Evolutionary conservation across 768 basidiomycete genomes (phyloP), one percentile per base, ranked within the genome.

Genomic region (Podaxis sp.): DNA sequence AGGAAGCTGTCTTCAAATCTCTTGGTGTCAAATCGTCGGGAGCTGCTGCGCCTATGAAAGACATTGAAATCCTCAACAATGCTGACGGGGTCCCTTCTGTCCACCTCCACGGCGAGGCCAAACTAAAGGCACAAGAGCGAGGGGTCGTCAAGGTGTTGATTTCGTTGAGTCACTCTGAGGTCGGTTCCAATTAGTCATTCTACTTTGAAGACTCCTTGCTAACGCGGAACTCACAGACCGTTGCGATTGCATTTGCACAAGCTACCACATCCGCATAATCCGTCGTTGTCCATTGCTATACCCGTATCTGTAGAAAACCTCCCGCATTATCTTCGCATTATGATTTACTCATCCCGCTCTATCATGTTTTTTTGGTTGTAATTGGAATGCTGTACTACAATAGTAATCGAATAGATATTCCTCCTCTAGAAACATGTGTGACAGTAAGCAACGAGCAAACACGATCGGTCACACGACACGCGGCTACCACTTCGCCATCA

Each of bases 1-100:
- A 99, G 77, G 97, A 99, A 75, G 96, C 96, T 2, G 87, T 91
- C 59, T 98, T 99, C 88, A 99, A 99, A 79, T 92, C 95, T 4
- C 84, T 99, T 1, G 92, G 93, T 22, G 90, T 95, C 49, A 78
- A 88, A 19, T 95, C 93, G 3, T 91, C 93, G 75, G 97, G 97
- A 42, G 96, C 96, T 11, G 92, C 86, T 5, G 96, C 97, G 17
- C 82, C 90, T n/a, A 89, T 99, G 90, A 92, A 92, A 76, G 96
- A 99, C 67, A 99, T 99, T 64, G 97, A 99, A 75, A 95, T 99
- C 69, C 80, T 96, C 63, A 88, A 91, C 52, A 84, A 89, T 70
- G 79, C 80, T 48, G 80, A 82, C n/a, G 96, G 96, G 26, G 91
- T 81, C 22, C 96, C 96, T 1, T 82, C 80, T 9, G 92, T 96